Conservation (phyloP, 805 yeast species). For the Zygotorulaspora florentina region DNA sequence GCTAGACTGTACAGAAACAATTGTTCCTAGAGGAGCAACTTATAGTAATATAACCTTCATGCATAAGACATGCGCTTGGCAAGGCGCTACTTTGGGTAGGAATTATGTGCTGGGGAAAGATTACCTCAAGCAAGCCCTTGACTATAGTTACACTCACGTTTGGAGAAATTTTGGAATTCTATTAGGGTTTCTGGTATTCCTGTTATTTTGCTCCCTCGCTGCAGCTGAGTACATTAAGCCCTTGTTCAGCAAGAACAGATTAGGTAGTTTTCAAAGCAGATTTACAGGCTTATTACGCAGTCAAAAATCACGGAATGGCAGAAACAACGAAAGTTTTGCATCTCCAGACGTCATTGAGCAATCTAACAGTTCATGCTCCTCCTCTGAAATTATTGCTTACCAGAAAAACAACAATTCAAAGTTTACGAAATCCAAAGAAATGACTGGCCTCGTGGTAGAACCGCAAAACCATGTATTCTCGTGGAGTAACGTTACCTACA, state of each 20-base stretch:
- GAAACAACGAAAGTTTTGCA: neutral
- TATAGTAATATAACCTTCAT: slow-evolving; percentile 40
- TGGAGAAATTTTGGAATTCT: slow-evolving; percentile 78
- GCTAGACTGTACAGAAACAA: slow-evolving; percentile 49
- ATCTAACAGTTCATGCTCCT: neutral
- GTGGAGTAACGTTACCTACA: slow-evolving; percentile 61
- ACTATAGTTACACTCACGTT: slow-evolving; percentile 52
- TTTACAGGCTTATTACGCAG: neutral
- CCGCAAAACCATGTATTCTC: slow-evolving; percentile 46
- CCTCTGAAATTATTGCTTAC: neutral
- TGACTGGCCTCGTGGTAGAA: neutral
- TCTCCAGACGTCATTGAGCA: neutral
- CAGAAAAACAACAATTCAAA: neutral
- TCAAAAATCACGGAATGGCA: neutral
- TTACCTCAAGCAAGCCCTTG: slow-evolving; percentile 45
- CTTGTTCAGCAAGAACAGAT: slow-evolving; percentile 16
- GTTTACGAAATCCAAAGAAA: neutral
- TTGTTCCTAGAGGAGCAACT: slow-evolving; percentile 57
- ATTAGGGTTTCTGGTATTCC: slow-evolving; percentile 46
- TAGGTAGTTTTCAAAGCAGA: neutral
- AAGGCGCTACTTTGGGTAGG: slow-evolving; percentile 58
- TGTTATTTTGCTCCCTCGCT: slow-evolving; percentile 27
- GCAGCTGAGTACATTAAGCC: slow-evolving; percentile 35
- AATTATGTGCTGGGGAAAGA: slow-evolving; percentile 51
- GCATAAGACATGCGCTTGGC: slow-evolving; percentile 51